Evolutionary conservation across 2,329 filamentous ascomycete species (phyloP).

Genomic region (Penicillium capsulatum): DNA sequence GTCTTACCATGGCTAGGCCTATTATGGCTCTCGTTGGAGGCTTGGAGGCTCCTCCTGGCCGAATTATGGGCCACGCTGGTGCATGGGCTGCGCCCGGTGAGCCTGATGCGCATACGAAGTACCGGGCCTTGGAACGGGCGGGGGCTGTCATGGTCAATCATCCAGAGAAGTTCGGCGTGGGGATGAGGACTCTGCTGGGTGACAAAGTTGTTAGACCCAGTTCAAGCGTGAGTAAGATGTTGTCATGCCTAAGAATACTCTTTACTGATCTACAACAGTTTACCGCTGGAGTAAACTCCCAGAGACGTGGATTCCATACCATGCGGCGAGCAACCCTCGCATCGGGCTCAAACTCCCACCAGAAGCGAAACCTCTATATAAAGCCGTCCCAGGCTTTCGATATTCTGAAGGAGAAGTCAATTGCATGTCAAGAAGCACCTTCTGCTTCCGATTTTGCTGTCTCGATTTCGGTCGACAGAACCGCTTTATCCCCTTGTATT

Average conservation of each 20-base stretch:
- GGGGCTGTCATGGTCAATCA: constrained; percentile 70
- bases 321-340: constrained; percentile 29
- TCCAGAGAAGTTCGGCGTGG: constrained; percentile 67
- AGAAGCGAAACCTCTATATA: constrained; percentile 51
- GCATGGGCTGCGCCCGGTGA: constrained; percentile 67
- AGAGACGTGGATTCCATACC: constrained; percentile 54
- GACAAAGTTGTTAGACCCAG: constrained; percentile 30
- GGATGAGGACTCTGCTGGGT: constrained; percentile 59
- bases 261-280: constrained; percentile 18
- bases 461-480: constrained; percentile 63
- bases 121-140: constrained; percentile 60
- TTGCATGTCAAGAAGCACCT: constrained; percentile 42
- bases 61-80: constrained; percentile 75
- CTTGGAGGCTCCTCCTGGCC: constrained; percentile 57
- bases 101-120: constrained; percentile 61
- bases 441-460: constrained; percentile 49
- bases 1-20: constrained; percentile 48
- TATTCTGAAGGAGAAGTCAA: constrained; percentile 51
- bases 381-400: constrained; percentile 52
- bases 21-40: constrained; percentile 70
- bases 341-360: neutral
- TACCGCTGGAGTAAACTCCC: constrained; percentile 20
- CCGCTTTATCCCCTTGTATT: constrained; percentile 59
- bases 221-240: constrained; percentile 19
- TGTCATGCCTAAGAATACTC: neutral